Conservation (phyloP, 345 rosid genomes). For the Eucalyptus fibrosa region DNA sequence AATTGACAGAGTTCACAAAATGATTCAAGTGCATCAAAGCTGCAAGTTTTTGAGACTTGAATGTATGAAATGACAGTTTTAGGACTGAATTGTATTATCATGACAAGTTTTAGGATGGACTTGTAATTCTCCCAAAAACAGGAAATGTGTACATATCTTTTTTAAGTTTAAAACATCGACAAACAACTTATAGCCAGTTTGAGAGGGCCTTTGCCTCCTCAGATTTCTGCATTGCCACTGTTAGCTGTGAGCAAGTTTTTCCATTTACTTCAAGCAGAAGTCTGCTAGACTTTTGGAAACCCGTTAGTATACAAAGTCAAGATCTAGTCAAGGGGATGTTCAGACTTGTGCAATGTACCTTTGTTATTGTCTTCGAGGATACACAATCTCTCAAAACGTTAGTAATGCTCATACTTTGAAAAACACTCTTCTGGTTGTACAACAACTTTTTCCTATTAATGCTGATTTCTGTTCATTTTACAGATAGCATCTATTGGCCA, state of each 20-base stretch:
- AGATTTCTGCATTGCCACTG: not conserved
- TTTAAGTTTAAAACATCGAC: not conserved
- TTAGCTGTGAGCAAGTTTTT: not conserved
- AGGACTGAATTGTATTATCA: not conserved
- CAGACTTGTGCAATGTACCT: not conserved
- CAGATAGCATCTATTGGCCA: slow-evolving; percentile 18
- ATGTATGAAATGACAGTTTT: not conserved
- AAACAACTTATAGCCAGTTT: not conserved
- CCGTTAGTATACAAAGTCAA: not conserved
- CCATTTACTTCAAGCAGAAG: not conserved
- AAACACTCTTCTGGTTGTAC: not conserved
- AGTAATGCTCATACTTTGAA: not conserved
- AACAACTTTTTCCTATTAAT: not conserved
- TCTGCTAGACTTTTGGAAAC: not conserved
- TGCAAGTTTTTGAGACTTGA: not conserved
- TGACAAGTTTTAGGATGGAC: not conserved
- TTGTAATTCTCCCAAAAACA: not conserved
- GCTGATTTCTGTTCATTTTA: not conserved
- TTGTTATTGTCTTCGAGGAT: not conserved
- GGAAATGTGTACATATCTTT: not conserved
- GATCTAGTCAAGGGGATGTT: not conserved
- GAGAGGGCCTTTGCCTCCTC: not conserved
- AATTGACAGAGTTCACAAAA: not conserved
- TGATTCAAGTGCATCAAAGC: not conserved
- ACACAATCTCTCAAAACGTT: not conserved